Conservation (phyloP, 2,329 filamentous ascomycete genomes). For the Venturia asperata region DNA sequence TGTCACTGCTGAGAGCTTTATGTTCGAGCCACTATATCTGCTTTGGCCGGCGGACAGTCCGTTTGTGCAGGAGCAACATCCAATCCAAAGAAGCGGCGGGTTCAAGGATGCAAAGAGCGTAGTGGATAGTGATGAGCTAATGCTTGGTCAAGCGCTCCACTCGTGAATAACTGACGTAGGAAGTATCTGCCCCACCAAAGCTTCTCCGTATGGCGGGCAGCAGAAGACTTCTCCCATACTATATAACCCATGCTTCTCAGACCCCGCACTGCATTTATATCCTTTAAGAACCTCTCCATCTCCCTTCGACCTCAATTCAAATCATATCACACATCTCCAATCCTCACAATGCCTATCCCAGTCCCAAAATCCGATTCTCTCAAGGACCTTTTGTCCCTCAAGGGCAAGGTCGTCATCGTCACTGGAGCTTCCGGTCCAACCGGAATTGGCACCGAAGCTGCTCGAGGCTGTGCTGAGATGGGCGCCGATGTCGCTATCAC, state of each 20-base stretch:
- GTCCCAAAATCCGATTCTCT: slow-evolving; percentile 53
- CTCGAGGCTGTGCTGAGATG: slow-evolving; percentile 57
- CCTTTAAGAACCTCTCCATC: background rate
- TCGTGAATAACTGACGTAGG: background rate
- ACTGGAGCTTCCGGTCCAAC: slow-evolving; percentile 53
- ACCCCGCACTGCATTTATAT: slow-evolving; percentile 6
- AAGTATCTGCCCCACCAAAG: slow-evolving; percentile 6
- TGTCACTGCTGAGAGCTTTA: background rate
- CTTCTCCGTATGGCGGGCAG: background rate
- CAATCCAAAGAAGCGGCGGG: background rate
- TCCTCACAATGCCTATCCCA: slow-evolving; percentile 48
- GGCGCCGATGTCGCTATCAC: slow-evolving; percentile 61
- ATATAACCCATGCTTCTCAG: background rate
- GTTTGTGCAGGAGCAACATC: background rate
- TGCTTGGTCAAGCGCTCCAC: slow-evolving; percentile 12
- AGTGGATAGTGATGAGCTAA: slow-evolving; percentile 9
- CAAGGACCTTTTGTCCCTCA: slow-evolving; percentile 47
- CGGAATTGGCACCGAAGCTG: slow-evolving; percentile 61
- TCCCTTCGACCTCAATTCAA: background rate
- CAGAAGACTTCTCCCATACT: background rate
- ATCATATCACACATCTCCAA: background rate
- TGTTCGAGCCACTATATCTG: background rate
- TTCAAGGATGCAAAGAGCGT: background rate
- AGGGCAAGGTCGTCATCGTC: slow-evolving; percentile 48
- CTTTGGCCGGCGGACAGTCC: background rate